Conservation (phyloP, 148 eudicot species). For the Agrostemma githago region DNA sequence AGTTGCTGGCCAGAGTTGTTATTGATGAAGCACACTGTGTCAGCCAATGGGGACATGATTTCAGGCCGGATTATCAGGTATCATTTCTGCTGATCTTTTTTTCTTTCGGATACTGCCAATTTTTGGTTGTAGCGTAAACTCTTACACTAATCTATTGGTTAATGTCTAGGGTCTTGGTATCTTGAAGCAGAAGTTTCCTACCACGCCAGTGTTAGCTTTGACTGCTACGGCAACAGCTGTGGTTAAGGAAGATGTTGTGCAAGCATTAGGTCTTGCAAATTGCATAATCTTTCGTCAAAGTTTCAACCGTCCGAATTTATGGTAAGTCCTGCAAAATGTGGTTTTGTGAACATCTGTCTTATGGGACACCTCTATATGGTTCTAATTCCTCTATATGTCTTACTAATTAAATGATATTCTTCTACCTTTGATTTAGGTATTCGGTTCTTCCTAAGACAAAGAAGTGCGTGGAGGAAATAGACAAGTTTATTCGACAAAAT, state of each 20-base stretch:
- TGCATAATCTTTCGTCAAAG: constrained; percentile 94
- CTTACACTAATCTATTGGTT: constrained; percentile 15
- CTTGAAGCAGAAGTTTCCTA: constrained; percentile 85
- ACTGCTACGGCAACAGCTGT: constrained; percentile 97
- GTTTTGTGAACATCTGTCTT: background rate
- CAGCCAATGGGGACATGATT: constrained; percentile 99
- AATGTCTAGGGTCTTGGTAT: constrained; percentile 79
- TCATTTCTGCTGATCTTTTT: constrained; percentile 2
- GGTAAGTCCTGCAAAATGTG: constrained; percentile 35
- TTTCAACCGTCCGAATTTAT: constrained; percentile 90
- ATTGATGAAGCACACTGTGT: constrained; percentile 99
- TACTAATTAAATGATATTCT: constrained; percentile 2
- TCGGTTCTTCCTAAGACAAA: constrained; percentile 89
- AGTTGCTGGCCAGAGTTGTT: constrained; percentile 76
- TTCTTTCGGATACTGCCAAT: background rate
- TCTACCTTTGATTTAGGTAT: constrained; percentile 49
- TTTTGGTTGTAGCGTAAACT: background rate
- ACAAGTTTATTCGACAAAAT: constrained; percentile 58
- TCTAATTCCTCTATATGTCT: background rate
- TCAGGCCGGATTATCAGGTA: constrained; percentile 99
- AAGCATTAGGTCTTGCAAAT: constrained; percentile 92
- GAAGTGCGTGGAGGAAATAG: constrained; percentile 90
- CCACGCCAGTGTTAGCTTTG: constrained; percentile 83
- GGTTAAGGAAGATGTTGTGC: constrained; percentile 99
- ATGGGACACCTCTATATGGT: background rate